Percentiles rank a stretch among this genome's conserved stretches.
These are phyloP conservation scores for Microbotryum intermedium DNA, from an alignment of 1,284 basidiomycete species.

Conservation along the genomic window DNA sequence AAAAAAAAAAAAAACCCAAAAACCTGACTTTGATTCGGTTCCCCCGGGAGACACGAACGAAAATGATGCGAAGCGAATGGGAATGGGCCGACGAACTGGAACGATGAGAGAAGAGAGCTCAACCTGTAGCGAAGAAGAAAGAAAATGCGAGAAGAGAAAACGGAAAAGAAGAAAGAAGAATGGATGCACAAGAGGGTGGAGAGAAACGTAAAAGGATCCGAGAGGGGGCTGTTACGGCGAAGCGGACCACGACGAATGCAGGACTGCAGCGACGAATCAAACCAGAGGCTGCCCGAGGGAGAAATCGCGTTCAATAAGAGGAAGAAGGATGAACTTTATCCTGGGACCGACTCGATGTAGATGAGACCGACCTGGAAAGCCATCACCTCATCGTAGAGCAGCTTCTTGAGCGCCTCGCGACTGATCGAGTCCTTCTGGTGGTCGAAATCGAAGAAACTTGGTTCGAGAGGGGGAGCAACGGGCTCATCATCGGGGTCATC, in stretches of 20 bases:
- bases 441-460: constrained; percentile 91
- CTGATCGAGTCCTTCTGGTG: constrained; percentile 88
- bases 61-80: not conserved
- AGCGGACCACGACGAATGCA: not conserved
- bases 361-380: constrained; percentile 14
- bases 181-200: not conserved
- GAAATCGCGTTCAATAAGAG: not conserved
- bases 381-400: constrained; percentile 24
- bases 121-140: not conserved
- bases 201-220: not conserved
- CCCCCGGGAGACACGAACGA: not conserved
- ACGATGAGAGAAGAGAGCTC: too few relatives aligned
- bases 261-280: constrained; percentile 1
- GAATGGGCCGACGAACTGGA: not conserved
- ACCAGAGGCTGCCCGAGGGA: not conserved
- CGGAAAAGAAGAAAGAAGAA: not conserved
- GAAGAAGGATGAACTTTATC: not conserved
- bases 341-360: too few relatives aligned
- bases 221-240: not conserved
- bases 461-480: constrained; percentile 75
- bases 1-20: too few relatives aligned
- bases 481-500: constrained; percentile 91
- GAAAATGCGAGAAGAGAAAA: not conserved
- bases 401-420: constrained; percentile 61
- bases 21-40: too few relatives aligned